Conservation (phyloP, 805 yeast species). For the Metschnikowia amazonensis region DNA sequence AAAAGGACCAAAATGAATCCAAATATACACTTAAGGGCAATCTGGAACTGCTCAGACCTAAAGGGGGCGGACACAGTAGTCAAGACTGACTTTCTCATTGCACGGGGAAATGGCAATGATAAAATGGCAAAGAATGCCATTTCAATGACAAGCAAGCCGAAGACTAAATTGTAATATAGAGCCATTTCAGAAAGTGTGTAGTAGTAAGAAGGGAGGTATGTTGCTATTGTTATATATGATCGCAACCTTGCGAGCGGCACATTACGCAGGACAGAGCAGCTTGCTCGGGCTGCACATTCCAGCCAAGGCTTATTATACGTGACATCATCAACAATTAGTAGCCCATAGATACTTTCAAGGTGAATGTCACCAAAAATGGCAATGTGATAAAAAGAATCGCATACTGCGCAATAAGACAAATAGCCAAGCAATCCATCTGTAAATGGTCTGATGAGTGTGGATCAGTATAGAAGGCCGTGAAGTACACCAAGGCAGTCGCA, state of each 20-base stretch:
- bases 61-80: constrained; percentile 63
- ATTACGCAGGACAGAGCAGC: constrained; percentile 4
- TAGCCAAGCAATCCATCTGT: constrained; percentile 84
- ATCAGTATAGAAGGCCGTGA: constrained; percentile 85
- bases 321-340: constrained; percentile 4
- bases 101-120: constrained; percentile 82
- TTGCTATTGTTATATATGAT: constrained; percentile 2
- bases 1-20: constrained; percentile 82
- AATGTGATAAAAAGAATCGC: constrained; percentile 60
- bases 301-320: background rate
- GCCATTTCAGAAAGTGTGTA: constrained; percentile 33
- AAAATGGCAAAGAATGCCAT: constrained; percentile 73
- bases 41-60: constrained; percentile 64
- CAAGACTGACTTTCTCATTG: constrained; percentile 64
- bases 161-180: constrained; percentile 50
- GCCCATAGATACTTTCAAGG: constrained; percentile 47
- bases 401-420: constrained; percentile 72
- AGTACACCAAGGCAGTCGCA: constrained; percentile 82
- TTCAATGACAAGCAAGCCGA: constrained; percentile 72
- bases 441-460: constrained; percentile 46
- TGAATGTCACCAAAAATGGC: constrained; percentile 72
- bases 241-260: constrained; percentile 5
- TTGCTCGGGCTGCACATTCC: background rate
- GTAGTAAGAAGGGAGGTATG: background rate
- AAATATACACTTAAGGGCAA: constrained; percentile 74